Percentiles rank a stretch among this genome's conserved stretches.
Evolutionary conservation across 2,329 filamentous ascomycete species (phyloP).

Genomic region (Phoma sp.): DNA sequence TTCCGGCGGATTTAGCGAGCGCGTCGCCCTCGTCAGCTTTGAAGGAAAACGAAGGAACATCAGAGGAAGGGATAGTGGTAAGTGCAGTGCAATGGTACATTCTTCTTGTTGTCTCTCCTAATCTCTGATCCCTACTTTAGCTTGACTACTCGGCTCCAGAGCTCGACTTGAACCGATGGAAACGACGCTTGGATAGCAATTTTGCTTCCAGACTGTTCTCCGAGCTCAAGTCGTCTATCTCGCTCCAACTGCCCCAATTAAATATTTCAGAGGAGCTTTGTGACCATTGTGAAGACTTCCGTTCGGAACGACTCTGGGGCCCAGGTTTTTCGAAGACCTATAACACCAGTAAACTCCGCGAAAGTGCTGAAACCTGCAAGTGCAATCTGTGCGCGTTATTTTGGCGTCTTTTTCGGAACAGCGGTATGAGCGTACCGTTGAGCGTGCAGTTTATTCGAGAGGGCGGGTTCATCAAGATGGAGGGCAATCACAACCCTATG

Average conservation of each 20-base stretch:
- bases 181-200: slow-evolving; percentile 2
- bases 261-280: too few species aligned
- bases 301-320: neutral
- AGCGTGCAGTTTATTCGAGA: neutral
- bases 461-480: neutral
- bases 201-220: neutral
- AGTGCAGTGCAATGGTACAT: neutral
- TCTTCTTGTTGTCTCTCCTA: neutral
- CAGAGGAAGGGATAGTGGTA: too few species aligned
- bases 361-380: neutral
- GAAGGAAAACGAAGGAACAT: too few species aligned
- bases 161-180: slow-evolving; percentile 1
- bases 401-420: neutral
- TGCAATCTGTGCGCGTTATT: slow-evolving; percentile 16
- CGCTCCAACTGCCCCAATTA: too few species aligned
- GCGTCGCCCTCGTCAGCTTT: too few species aligned
- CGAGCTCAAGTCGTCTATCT: too few species aligned
- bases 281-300: too few species aligned
- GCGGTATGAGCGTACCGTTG: neutral
- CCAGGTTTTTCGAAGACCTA: neutral
- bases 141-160: slow-evolving; percentile 1
- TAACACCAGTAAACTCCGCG: neutral
- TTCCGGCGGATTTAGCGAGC: too few species aligned
- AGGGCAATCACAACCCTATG: neutral
- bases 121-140: neutral